These are phyloP conservation scores for Dothidotthia symphoricarpi DNA, from an alignment of 2,329 filamentous ascomycete species.

Conservation along the genomic window DNA sequence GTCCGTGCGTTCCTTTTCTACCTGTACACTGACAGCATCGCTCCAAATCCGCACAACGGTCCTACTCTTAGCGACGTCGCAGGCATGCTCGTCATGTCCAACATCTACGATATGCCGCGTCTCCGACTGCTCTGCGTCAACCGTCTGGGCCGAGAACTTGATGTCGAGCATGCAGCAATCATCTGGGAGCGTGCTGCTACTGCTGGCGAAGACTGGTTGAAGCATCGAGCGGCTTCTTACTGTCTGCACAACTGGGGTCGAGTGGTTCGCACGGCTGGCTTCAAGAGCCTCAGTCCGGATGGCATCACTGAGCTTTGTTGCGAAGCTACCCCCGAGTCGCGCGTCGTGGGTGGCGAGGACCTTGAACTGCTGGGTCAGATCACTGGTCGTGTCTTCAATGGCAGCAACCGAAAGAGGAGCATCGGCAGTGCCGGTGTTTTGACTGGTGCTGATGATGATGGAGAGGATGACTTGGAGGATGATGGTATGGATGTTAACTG, in stretches of 20 bases:
- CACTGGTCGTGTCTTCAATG: constrained; percentile 39
- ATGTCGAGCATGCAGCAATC: constrained; percentile 90
- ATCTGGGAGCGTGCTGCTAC: constrained; percentile 93
- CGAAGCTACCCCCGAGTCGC: constrained; percentile 89
- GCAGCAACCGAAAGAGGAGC: constrained; percentile 46
- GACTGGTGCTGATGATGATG: constrained; percentile 44
- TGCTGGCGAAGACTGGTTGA: constrained; percentile 90
- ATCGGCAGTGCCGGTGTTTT: constrained; percentile 39
- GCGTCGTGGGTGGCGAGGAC: constrained; percentile 85
- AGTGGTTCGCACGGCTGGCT: constrained; percentile 84
- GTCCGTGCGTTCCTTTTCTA: constrained; percentile 96
- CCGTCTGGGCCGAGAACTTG: constrained; percentile 82
- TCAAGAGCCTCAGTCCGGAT: constrained; percentile 72
- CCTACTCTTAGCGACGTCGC: constrained; percentile 77
- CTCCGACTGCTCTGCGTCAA: constrained; percentile 89
- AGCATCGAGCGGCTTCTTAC: constrained; percentile 80
- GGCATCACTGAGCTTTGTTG: constrained; percentile 89
- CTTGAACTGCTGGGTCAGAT: constrained; percentile 61
- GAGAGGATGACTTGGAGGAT: constrained; percentile 45
- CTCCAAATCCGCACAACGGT: constrained; percentile 45
- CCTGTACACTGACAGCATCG: constrained; percentile 91
- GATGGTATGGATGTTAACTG: constrained; percentile 46
- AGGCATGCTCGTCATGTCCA: constrained; percentile 93
- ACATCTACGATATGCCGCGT: constrained; percentile 95
- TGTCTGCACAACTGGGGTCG: constrained; percentile 94